These are phyloP conservation scores for Aspergillus glaucus DNA, from an alignment of 2,329 filamentous ascomycete genomes.

Conservation along the genomic window DNA sequence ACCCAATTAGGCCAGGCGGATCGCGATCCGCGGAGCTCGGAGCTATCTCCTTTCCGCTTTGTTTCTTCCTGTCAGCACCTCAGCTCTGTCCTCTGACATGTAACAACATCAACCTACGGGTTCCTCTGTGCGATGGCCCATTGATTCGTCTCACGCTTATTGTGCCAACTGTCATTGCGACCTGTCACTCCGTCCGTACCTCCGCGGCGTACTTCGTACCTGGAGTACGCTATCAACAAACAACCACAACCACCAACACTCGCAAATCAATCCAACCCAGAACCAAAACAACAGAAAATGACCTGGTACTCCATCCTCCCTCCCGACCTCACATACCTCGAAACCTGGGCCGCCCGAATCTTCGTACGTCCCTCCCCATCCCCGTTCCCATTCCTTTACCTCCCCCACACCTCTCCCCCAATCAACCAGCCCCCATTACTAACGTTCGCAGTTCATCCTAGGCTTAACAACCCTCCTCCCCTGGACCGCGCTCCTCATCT, in stretches of 20 bases:
- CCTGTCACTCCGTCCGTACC: too few relatives aligned
- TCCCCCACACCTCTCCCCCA: slow-evolving; percentile 1
- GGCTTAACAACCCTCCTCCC: slow-evolving; percentile 56
- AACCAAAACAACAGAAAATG: slow-evolving; percentile 40
- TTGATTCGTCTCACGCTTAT: too few relatives aligned
- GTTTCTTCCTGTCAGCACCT: too few relatives aligned
- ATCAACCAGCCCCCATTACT: not conserved
- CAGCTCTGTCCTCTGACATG: too few relatives aligned
- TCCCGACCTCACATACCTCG: slow-evolving; percentile 49
- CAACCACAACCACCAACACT: not conserved
- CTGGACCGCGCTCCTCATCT: slow-evolving; percentile 56
- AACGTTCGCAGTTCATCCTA: slow-evolving; percentile 48
- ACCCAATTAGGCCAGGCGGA: not conserved
- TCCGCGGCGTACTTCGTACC: not conserved
- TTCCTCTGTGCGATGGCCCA: too few relatives aligned
- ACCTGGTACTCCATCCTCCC: slow-evolving; percentile 61
- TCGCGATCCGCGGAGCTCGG: not conserved
- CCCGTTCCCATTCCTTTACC: not conserved
- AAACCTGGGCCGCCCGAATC: slow-evolving; percentile 56
- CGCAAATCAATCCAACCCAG: not conserved
- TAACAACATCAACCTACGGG: too few relatives aligned
- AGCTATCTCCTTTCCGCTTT: not conserved
- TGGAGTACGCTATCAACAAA: not conserved
- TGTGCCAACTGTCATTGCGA: too few relatives aligned
- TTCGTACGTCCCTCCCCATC: slow-evolving; percentile 49